Base-by-base conservation (phyloP, 345 rosid species). In the Laguncularia racemosa region DNA sequence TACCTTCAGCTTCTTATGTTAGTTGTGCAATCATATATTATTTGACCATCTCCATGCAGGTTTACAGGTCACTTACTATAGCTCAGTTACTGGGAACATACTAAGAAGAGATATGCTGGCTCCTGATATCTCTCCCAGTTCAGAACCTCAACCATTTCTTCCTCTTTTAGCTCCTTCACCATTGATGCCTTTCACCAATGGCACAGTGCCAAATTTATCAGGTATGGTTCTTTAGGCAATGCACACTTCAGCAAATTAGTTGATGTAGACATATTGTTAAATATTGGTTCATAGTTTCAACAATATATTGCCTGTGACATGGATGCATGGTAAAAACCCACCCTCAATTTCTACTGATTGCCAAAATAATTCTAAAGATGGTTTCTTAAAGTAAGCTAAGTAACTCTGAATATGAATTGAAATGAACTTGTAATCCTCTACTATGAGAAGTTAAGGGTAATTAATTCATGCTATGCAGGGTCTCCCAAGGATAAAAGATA, bases 101-200 rank as follows among this genome's bases (percentile, higher is more conserved):
- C 19, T 60, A 61, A 55, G 49, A 55, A 40, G 23, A 43, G 52
- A 46, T 28, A 44, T 65, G 45, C 33, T 60, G 52, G 20, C 76
- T 53, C 70, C 73, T 43, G 57, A 48, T 38, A 51, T 69, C 16
- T 65, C 77, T 18, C 71, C 77, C 2, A 56, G 62, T 21, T 52
- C 16, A 44, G 68, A 65, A 40, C 73, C 73, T 63, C 80, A 71
- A 58, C 84, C 87, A 2, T 70, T 82, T 70, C 78, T 78, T 43
- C 87, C 87, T 60, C 65, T 68, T 71, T 67, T 76, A n/a, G 84
- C 87, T 53, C 84, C 84, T 70, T 74, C 84, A 55, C 84, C 84
- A 10, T 53, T 78, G 73, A 67, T 63, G 55, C 80, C 82, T 49
- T 74, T 65, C 57, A 70, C 73, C 38, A 78, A 74, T 44, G 58